These are phyloP conservation scores for Phoma sp. DNA, from an alignment of 2,329 filamentous ascomycete genomes.

Conservation along the genomic window DNA sequence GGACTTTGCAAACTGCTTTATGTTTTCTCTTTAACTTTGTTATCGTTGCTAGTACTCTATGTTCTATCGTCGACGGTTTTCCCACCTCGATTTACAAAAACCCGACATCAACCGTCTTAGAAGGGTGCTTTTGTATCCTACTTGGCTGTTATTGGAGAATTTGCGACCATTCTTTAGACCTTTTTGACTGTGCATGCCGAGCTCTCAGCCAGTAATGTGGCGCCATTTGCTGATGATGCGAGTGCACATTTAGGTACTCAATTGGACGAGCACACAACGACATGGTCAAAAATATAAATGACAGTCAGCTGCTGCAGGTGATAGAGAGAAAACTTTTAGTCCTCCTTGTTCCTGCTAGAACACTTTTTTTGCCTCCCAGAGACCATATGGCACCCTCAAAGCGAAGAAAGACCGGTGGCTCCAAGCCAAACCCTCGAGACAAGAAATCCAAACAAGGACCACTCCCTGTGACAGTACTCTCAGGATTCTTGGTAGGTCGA, in stretches of 20 bases:
- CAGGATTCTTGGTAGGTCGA: constrained; percentile 62
- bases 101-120: not conserved
- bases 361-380: not conserved
- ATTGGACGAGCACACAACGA: constrained; percentile 33
- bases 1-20: too few relatives aligned
- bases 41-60: too few relatives aligned
- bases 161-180: not conserved
- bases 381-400: constrained; percentile 28
- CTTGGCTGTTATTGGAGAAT: not conserved
- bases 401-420: constrained; percentile 23
- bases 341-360: not conserved
- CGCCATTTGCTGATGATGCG: constrained; percentile 35
- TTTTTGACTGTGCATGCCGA: not conserved
- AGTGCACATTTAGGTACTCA: constrained; percentile 41
- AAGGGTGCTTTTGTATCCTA: not conserved
- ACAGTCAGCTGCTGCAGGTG: constrained; percentile 4
- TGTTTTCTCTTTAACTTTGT: too few relatives aligned
- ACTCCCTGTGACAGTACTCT: constrained; percentile 66
- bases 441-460: constrained; percentile 33
- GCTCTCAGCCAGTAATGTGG: constrained; percentile 1
- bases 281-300: constrained; percentile 25
- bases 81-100: not conserved
- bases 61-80: not conserved
- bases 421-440: constrained; percentile 13
- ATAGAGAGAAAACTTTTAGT: too few relatives aligned